Percentiles rank a stretch among this genome's conserved stretches.
Evolutionary conservation across 2,329 filamentous ascomycete genomes (phyloP).

Genomic region (Periconia sp.): DNA sequence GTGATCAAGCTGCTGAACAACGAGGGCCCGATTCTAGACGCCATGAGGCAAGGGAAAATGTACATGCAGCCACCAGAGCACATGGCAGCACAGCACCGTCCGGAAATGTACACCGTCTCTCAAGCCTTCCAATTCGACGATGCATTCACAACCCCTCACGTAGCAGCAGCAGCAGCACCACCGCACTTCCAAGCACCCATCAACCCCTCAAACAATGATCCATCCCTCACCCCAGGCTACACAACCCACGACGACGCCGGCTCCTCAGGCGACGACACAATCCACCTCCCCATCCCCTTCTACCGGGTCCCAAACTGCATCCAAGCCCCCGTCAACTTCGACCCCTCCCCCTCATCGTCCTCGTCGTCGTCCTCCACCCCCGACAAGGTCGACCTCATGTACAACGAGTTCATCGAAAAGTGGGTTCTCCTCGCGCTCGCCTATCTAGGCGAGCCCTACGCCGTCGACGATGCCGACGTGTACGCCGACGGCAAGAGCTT

Average conservation of each 20-base stretch:
- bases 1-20: constrained; percentile 67
- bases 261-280: constrained; percentile 84
- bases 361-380: no score
- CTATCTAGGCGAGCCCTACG: constrained; percentile 60
- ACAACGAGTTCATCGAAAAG: constrained; percentile 87
- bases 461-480: constrained; percentile 56
- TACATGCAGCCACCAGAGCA: constrained; percentile 56
- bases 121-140: no score
- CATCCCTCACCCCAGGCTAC: constrained; percentile 73
- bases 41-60: constrained; percentile 34
- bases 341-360: no score
- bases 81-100: constrained; percentile 33
- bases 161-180: constrained; percentile 5
- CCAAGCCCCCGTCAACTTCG: constrained; percentile 70
- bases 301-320: constrained; percentile 85
- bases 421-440: constrained; percentile 80
- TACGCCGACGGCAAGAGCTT: constrained; percentile 62
- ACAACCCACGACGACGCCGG: constrained; percentile 88
- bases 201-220: constrained; percentile 16
- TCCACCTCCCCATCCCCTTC: constrained; percentile 76
- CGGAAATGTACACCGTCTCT: constrained; percentile 18
- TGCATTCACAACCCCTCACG: no score
- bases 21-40: constrained; percentile 57
- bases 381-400: constrained; percentile 83
- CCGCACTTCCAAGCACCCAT: background rate